Evolutionary conservation across 2,329 filamentous ascomycete species (phyloP).

Genomic region (Calonectria hongkongensis): DNA sequence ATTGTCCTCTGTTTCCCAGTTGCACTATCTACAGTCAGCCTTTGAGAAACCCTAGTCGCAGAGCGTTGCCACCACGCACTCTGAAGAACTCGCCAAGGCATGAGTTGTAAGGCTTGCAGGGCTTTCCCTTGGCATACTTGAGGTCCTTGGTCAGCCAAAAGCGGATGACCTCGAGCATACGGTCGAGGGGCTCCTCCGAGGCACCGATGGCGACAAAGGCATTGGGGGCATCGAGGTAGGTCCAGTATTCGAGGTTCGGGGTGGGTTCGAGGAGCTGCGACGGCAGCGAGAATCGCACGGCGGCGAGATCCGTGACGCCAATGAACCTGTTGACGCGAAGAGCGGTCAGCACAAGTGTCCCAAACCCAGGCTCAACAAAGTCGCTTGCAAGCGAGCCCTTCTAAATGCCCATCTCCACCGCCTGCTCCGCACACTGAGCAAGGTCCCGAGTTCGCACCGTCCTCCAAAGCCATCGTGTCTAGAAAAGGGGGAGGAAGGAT

Average conservation of each 20-base stretch:
- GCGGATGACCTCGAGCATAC: conserved; percentile 94
- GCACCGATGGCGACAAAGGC: conserved; percentile 90
- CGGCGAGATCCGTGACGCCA: conserved; percentile 94
- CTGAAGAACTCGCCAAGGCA: conserved; percentile 98
- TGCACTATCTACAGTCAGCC: conserved; percentile 77
- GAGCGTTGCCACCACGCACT: conserved; percentile 70
- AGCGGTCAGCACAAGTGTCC: conserved; percentile 54
- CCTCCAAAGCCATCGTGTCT: conserved; percentile 43
- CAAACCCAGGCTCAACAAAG: conserved; percentile 30
- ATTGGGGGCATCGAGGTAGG: conserved; percentile 95
- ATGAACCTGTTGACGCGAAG: conserved; percentile 81
- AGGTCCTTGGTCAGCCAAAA: conserved; percentile 99
- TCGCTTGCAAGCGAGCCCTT: conserved; percentile 30
- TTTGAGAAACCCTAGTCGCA: conserved; percentile 11
- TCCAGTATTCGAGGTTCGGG: conserved; percentile 99
- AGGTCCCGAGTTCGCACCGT: conserved; percentile 45
- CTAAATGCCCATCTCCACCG: conserved; percentile 39
- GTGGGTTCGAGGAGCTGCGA: conserved; percentile 96
- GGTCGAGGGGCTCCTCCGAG: conserved; percentile 91
- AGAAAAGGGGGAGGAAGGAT: conserved; percentile 21
- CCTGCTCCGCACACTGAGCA: conserved; percentile 42
- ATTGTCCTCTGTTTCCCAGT: conserved; percentile 93
- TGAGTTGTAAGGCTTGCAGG: conserved; percentile 99
- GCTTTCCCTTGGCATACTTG: conserved; percentile 99
- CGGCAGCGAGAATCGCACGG: conserved; percentile 95